These are phyloP conservation scores for Triticum aestivum DNA, from an alignment of 176 grass and related monocot genomes.

Conservation along the genomic window DNA sequence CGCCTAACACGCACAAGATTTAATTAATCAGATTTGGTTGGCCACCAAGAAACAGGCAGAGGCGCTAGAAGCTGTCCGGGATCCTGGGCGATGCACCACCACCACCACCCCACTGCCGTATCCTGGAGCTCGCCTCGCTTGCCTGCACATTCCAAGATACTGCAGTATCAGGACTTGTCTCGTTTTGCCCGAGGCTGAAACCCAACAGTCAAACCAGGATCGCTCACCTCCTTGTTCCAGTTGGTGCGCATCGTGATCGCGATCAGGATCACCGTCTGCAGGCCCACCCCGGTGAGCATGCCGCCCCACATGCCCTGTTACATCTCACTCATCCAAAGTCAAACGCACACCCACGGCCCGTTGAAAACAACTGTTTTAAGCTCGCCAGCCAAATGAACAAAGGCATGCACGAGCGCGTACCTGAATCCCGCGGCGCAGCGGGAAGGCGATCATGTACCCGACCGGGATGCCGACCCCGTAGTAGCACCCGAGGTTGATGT, in stretches of 20 bases:
- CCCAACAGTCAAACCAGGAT: not conserved
- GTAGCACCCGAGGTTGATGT: conserved; percentile 79
- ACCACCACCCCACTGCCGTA: conserved; percentile 63
- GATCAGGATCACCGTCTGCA: conserved; percentile 67
- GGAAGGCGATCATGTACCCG: conserved; percentile 59
- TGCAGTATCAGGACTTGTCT: not conserved
- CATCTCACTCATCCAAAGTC: not conserved
- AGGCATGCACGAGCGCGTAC: not conserved
- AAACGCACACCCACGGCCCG: not conserved
- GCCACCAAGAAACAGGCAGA: too few species aligned
- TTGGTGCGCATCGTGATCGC: conserved; percentile 65
- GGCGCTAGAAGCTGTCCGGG: not conserved
- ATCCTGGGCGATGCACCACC: conserved; percentile 17
- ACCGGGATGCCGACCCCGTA: conserved; percentile 76
- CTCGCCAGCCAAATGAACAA: too few species aligned
- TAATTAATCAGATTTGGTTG: too few species aligned
- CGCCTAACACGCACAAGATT: too few species aligned
- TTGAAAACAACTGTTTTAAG: too few species aligned
- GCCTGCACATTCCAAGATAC: conserved; percentile 29
- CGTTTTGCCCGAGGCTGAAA: not conserved
- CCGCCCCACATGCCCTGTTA: conserved; percentile 79
- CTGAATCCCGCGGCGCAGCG: conserved; percentile 54
- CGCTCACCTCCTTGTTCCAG: conserved; percentile 61
- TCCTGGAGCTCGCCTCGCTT: conserved; percentile 44
- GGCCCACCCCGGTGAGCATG: conserved; percentile 76